phyloP scores from a whole-genome alignment of 2,329 filamentous ascomycete genomes.

The Phialocephala subalpina region DNA sequence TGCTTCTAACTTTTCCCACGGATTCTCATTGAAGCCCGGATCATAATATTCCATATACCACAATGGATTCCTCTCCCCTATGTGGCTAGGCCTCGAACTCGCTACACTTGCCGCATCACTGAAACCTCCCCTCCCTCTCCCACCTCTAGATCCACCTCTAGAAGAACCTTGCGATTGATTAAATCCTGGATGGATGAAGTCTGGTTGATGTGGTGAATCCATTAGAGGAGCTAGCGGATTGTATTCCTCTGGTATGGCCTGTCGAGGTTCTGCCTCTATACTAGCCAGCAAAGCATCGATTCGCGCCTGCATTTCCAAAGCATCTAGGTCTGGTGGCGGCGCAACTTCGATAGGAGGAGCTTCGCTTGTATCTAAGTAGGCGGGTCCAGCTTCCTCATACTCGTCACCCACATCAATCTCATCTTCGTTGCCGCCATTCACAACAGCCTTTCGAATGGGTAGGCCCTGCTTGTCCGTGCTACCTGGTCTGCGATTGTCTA shows the following conservation, averaged over 20 bases:
- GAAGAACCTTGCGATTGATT: conserved; percentile 30
- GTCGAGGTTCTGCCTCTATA: conserved; percentile 20
- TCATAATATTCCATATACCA: conserved; percentile 77
- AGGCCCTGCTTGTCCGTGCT: conserved; percentile 40
- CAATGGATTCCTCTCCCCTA: conserved; percentile 51
- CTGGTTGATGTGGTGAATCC: conserved; percentile 25
- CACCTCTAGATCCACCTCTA: conserved; percentile 20
- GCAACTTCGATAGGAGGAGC: conserved; percentile 13
- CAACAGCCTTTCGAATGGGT: conserved; percentile 31
- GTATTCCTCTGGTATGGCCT: neutral
- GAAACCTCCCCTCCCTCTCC: neutral
- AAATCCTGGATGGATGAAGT: conserved; percentile 7
- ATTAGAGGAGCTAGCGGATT: conserved; percentile 7
- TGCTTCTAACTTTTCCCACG: conserved; percentile 69
- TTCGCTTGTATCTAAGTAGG: conserved; percentile 21
- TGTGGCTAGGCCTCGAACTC: conserved; percentile 22
- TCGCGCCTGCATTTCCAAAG: conserved; percentile 35
- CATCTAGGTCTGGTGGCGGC: conserved; percentile 35
- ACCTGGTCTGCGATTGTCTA: conserved; percentile 42
- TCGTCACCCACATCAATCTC: conserved; percentile 38
- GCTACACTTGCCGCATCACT: conserved; percentile 26
- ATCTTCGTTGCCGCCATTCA: conserved; percentile 22
- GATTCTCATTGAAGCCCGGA: conserved; percentile 73
- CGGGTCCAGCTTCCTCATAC: conserved; percentile 20
- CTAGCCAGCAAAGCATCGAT: conserved; percentile 39